Base-by-base conservation (phyloP, 441 rosid genomes). In the Bruguiera hainesii region DNA sequence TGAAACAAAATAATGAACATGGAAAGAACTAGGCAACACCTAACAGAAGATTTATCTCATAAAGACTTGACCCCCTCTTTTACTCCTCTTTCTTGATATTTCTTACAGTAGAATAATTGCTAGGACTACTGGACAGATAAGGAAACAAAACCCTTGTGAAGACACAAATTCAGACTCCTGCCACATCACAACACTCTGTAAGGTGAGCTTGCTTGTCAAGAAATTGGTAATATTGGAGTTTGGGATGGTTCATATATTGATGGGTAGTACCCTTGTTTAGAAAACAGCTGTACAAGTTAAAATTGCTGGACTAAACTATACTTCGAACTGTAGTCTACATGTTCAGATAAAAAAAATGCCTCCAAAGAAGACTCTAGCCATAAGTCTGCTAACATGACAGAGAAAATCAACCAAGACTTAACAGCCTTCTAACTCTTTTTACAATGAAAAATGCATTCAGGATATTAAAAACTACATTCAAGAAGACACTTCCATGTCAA, bases 401-500 rank as follows among this genome's bases (percentile, higher is more conserved):
- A 28, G 0, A 19, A 18, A 39, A 61, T 25, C n/a, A 31, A 60
- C 10, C 3, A 6, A 55, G 49, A 2, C 60, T 11, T 8, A 9
- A 33, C 9, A 33, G 9, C 37, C 37, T 33, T 33, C 9, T 33
- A 33, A 42, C 9, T 33, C 55, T 61, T 57, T 50, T 35, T 35
- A 65, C 29, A 26, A 2, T 19, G 8, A 26, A 35, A 6, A 9
- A 3, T 16, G 13, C n/a, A 16, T 29, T 42, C 46, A 21, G 15
- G 11, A 18, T 53, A 25, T 53, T 13, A 53, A 55, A 26, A 23
- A 23, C 16, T 55, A 20, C 21, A 18, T 56, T 64, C 59, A 48
- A 69, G 25, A 37, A 37, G 10, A 42, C 3, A 69, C 10, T 9
- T 55, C 31, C 23, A 60, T n/a, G 52, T 58, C 53, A 50, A 58